Evolutionary conservation across 345 rosid genomes (phyloP).

Genomic region (Pelargonium nanum): DNA sequence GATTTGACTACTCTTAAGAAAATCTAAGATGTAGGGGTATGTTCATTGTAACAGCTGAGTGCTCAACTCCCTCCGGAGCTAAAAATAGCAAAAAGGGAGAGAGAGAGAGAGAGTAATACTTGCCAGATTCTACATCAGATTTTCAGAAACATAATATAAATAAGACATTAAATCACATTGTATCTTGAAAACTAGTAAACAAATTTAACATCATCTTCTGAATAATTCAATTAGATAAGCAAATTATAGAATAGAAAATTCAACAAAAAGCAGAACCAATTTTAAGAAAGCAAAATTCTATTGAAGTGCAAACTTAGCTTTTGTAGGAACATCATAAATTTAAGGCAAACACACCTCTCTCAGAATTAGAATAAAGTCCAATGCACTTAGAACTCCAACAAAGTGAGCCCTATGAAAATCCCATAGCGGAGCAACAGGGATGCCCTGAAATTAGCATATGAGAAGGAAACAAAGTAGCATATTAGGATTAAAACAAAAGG

Average conservation of each 20-base stretch:
- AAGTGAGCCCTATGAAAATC: slow-evolving; percentile 51
- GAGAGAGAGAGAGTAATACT: not conserved
- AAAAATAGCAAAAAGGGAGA: not conserved
- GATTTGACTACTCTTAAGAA: too few species aligned
- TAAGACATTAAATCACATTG: not conserved
- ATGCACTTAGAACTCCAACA: slow-evolving; percentile 62
- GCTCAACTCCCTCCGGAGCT: not conserved
- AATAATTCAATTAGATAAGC: not conserved
- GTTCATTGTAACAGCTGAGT: not conserved
- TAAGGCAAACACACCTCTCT: slow-evolving; percentile 35
- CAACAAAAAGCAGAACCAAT: not conserved
- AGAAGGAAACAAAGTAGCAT: slow-evolving; percentile 13
- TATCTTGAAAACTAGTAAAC: not conserved
- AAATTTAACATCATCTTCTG: not conserved
- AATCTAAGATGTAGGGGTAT: too few species aligned
- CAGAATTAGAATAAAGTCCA: slow-evolving; percentile 59
- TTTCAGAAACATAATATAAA: too few species aligned
- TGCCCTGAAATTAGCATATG: slow-evolving; percentile 39
- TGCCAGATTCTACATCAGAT: not conserved
- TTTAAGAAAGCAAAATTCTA: not conserved
- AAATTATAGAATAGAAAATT: too few species aligned
- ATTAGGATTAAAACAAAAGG: slow-evolving; percentile 14
- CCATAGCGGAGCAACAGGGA: slow-evolving; percentile 69
- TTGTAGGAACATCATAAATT: not conserved
- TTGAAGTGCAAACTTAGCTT: not conserved